These are phyloP conservation scores for Candida sp. DNA, from an alignment of 1,139 yeast species.

Conservation along the genomic window DNA sequence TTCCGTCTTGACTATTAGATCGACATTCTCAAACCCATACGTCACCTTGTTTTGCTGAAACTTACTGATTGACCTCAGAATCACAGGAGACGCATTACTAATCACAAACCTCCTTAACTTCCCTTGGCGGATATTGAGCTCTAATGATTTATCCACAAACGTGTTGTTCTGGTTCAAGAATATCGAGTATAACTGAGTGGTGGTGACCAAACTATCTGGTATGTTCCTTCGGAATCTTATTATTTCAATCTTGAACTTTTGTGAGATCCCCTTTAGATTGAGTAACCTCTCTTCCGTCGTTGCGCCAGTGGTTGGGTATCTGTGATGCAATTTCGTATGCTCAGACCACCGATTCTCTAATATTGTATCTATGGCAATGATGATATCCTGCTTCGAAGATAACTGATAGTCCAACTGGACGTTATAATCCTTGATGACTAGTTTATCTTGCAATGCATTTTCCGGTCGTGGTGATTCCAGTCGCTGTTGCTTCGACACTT, in stretches of 20 bases:
- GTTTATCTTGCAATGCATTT: constrained; percentile 11
- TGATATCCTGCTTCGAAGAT: constrained; percentile 30
- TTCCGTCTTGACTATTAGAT: constrained; percentile 34
- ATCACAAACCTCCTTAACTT: constrained; percentile 41
- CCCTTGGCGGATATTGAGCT: constrained; percentile 37
- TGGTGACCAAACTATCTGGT: constrained; percentile 40
- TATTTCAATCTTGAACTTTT: constrained; percentile 40
- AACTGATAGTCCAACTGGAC: constrained; percentile 46
- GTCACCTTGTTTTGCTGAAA: constrained; percentile 40
- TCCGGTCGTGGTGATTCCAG: constrained; percentile 3
- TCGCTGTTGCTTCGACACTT: constrained; percentile 13
- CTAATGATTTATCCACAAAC: constrained; percentile 46
- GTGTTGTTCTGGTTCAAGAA: constrained; percentile 44
- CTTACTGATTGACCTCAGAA: constrained; percentile 39
- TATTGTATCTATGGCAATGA: constrained; percentile 38
- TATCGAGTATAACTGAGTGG: constrained; percentile 46
- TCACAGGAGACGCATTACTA: constrained; percentile 50
- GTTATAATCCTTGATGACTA: constrained; percentile 35
- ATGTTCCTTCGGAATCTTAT: constrained; percentile 37
- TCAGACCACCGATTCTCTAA: constrained; percentile 46
- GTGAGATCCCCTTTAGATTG: constrained; percentile 36
- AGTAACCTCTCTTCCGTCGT: constrained; percentile 33
- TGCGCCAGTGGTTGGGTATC: constrained; percentile 21
- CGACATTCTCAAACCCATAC: constrained; percentile 51
- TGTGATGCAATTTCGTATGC: constrained; percentile 27